phyloP scores from a whole-genome alignment of 768 basidiomycete genomes.

The Mycena crocata region DNA sequence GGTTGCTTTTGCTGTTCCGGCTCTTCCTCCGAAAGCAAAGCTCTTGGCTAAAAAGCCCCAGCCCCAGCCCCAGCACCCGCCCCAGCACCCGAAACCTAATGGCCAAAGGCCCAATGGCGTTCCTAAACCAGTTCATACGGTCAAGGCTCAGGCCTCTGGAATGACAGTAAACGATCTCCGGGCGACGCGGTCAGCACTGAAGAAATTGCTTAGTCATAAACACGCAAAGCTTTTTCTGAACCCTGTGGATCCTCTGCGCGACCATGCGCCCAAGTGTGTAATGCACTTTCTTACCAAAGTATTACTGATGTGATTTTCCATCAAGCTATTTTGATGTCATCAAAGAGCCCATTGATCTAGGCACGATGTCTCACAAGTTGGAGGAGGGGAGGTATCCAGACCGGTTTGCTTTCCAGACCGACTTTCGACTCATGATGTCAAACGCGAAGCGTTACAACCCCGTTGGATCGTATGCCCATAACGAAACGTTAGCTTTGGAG shows the following conservation, averaged over 20 bases:
- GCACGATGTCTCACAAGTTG: conserved; percentile 88
- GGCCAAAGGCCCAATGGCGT: conserved; percentile 35
- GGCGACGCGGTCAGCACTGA: conserved; percentile 80
- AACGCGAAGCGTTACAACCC: conserved; percentile 92
- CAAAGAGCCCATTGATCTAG: conserved; percentile 94
- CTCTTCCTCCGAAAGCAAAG: conserved; percentile 33
- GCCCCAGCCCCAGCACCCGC: neutral
- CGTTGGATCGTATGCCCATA: conserved; percentile 76
- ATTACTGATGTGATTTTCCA: conserved; percentile 12
- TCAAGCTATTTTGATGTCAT: conserved; percentile 90
- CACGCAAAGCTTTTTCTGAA: conserved; percentile 80
- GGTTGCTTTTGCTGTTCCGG: conserved; percentile 52
- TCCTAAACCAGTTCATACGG: conserved; percentile 60
- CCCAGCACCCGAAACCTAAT: conserved; percentile 25
- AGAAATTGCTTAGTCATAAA: conserved; percentile 83
- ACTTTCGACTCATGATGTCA: conserved; percentile 87
- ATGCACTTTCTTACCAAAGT: conserved; percentile 3
- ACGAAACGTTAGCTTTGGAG: conserved; percentile 81
- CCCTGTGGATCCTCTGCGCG: conserved; percentile 96
- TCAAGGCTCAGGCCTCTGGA: conserved; percentile 80
- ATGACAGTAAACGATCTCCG: conserved; percentile 82
- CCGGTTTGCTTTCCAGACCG: conserved; percentile 84
- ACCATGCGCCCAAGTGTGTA: conserved; percentile 87
- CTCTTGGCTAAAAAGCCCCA: too few relatives aligned
- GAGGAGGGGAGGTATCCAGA: conserved; percentile 88